Evolutionary conservation across 306 rosid species (phyloP).

Genomic region (Chamaecrista fasciculata): DNA sequence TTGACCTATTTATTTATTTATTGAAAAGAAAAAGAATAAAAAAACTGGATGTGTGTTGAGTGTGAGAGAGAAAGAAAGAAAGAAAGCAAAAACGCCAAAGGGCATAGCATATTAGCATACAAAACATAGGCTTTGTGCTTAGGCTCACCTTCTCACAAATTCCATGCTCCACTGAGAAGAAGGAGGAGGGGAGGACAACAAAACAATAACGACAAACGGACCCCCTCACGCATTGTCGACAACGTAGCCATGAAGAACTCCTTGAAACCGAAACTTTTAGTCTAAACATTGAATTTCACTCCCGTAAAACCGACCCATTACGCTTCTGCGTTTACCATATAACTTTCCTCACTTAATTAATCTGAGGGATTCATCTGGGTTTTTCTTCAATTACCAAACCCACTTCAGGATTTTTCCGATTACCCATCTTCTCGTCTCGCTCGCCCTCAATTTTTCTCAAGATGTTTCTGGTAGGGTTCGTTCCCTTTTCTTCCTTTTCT

Average conservation of each 20-base stretch:
- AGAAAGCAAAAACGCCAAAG: background rate
- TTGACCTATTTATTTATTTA: too few relatives aligned
- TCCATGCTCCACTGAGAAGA: conserved; percentile 56
- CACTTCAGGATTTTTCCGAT: conserved; percentile 33
- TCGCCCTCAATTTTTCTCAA: background rate
- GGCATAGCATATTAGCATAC: conserved; percentile 18
- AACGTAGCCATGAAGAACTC: conserved; percentile 54
- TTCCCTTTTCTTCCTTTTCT: conserved; percentile 28
- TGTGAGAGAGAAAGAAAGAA: conserved; percentile 23
- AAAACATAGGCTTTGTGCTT: background rate
- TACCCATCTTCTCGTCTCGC: background rate
- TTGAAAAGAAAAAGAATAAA: too few relatives aligned
- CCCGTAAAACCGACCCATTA: conserved; percentile 9
- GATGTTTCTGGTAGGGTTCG: conserved; percentile 39
- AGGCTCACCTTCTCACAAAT: conserved; percentile 46
- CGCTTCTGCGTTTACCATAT: conserved; percentile 1
- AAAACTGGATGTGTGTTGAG: too few relatives aligned
- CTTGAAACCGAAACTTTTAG: conserved; percentile 35
- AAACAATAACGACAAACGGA: conserved; percentile 64
- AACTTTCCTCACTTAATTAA: conserved; percentile 41
- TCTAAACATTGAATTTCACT: conserved; percentile 35
- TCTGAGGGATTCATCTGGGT: conserved; percentile 35
- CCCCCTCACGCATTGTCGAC: conserved; percentile 71
- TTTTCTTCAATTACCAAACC: conserved; percentile 50
- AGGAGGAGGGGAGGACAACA: conserved; percentile 49